Percentiles rank a stretch among this genome's conserved stretches.
phyloP scores from a whole-genome alignment of 139 green algal species.

The Picochlorum costavermella region DNA sequence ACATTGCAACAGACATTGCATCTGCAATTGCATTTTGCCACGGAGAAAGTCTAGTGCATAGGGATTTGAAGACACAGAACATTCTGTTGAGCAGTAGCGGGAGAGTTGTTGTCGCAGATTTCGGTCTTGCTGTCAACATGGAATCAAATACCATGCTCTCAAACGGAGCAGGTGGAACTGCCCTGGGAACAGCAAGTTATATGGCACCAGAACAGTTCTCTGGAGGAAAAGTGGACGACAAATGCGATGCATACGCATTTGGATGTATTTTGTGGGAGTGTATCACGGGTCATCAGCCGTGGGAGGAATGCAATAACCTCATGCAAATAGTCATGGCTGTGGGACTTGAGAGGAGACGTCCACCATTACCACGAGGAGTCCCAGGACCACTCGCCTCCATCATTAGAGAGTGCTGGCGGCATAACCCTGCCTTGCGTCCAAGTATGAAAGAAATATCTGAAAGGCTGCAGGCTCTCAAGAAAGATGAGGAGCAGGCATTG shows the following conservation, averaged over 20 bases:
- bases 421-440: slow-evolving; percentile 15
- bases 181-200: slow-evolving; percentile 19
- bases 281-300: slow-evolving; percentile 20
- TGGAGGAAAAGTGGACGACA: neutral
- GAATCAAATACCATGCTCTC: slow-evolving; percentile 14
- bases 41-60: slow-evolving; percentile 18
- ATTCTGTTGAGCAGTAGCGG: slow-evolving; percentile 6
- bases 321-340: slow-evolving; percentile 36
- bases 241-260: slow-evolving; percentile 18
- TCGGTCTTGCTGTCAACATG: slow-evolving; percentile 18
- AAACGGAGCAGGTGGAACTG: slow-evolving; percentile 2
- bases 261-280: slow-evolving; percentile 14
- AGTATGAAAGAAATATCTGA: slow-evolving; percentile 13
- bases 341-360: slow-evolving; percentile 14
- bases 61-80: slow-evolving; percentile 25
- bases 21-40: slow-evolving; percentile 21
- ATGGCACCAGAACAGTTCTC: slow-evolving; percentile 25
- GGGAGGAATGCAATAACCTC: slow-evolving; percentile 23
- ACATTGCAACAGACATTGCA: slow-evolving; percentile 19
- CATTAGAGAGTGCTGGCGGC: slow-evolving; percentile 28
- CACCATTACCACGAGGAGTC: slow-evolving; percentile 11
- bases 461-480: slow-evolving; percentile 6
- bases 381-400: slow-evolving; percentile 13
- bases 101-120: slow-evolving; percentile 17
- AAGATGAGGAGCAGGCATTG: neutral